These are phyloP conservation scores for Bruguiera hainesii DNA, from an alignment of 441 rosid species.

Conservation along the genomic window DNA sequence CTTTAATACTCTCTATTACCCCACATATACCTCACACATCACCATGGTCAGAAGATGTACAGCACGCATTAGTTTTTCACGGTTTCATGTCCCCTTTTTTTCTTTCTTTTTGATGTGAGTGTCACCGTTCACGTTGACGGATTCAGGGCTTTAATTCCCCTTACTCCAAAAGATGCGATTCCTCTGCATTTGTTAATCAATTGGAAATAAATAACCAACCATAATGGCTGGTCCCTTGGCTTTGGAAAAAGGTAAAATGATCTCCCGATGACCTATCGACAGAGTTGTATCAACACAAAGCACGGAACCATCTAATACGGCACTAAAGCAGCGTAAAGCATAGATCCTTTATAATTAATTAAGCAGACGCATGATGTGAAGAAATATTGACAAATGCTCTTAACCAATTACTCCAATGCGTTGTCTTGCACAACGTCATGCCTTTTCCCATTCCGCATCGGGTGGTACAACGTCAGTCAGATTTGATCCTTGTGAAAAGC, in stretches of 20 bases:
- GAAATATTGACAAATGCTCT: constrained; percentile 35
- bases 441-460: constrained; percentile 30
- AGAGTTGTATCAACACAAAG: constrained; percentile 17
- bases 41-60: too few relatives aligned
- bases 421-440: constrained; percentile 29
- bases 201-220: constrained; percentile 2
- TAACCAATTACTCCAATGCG: constrained; percentile 15
- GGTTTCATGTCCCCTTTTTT: too few relatives aligned
- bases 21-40: too few relatives aligned
- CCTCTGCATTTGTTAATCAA: neutral
- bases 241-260: constrained; percentile 21
- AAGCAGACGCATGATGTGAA: constrained; percentile 17
- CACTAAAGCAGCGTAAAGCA: constrained; percentile 43
- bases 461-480: constrained; percentile 11
- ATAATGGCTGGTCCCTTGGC: constrained; percentile 29
- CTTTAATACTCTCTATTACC: too few relatives aligned
- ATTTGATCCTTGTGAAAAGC: constrained; percentile 28
- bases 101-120: too few relatives aligned
- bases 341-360: constrained; percentile 41
- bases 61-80: too few relatives aligned
- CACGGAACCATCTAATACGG: constrained; percentile 27
- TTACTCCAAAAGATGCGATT: neutral
- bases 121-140: too few relatives aligned
- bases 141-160: too few relatives aligned
- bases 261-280: constrained; percentile 25